Conservation (phyloP, 345 rosid species). For the Ailanthus altissimus region DNA sequence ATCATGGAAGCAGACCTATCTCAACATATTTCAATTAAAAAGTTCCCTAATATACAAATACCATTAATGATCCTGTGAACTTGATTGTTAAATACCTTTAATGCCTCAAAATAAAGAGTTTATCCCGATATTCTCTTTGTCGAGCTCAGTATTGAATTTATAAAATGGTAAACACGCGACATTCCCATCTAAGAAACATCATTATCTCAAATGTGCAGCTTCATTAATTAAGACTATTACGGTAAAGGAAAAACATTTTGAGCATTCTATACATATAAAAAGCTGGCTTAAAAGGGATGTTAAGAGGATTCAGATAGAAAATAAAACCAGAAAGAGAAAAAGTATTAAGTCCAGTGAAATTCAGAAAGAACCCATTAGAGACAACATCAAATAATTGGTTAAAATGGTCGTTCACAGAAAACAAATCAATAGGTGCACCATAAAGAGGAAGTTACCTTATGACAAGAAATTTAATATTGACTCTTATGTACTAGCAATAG, state of each 20-base stretch:
- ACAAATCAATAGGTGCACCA: not conserved
- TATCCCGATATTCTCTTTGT: not conserved
- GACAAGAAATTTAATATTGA: too few species aligned
- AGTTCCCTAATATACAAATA: not conserved
- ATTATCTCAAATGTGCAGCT: not conserved
- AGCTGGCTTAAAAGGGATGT: not conserved
- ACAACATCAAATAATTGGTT: not conserved
- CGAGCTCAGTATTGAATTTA: not conserved
- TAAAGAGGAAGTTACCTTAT: not conserved
- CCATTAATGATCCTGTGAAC: not conserved
- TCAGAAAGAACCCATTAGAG: not conserved
- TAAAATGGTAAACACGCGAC: not conserved
- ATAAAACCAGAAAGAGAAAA: not conserved
- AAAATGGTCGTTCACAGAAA: not conserved
- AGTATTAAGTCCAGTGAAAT: not conserved
- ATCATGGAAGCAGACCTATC: not conserved
- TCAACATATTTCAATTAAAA: not conserved
- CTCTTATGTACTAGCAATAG: too few species aligned
- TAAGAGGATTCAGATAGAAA: not conserved
- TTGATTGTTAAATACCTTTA: not conserved
- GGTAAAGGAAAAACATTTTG: not conserved
- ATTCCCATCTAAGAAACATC: not conserved
- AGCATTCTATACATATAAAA: not conserved
- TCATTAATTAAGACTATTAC: not conserved
- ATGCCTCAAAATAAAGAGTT: not conserved